Evolutionary conservation across 2,329 filamentous ascomycete species (phyloP).

Genomic region (Acarospora socialis): DNA sequence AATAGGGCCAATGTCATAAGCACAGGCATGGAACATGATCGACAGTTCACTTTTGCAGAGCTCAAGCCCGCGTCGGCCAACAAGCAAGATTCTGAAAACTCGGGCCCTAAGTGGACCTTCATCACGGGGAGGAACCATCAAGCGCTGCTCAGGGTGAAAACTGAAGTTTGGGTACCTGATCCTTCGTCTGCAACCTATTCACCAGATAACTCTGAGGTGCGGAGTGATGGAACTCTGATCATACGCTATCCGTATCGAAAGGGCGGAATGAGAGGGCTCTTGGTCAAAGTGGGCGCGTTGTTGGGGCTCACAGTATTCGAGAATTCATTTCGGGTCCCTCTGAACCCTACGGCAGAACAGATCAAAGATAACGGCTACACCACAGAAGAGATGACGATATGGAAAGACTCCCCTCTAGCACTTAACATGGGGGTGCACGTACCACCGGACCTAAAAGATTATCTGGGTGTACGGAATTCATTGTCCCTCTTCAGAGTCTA

Average conservation of each 20-base stretch:
- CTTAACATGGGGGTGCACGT: conserved; percentile 27
- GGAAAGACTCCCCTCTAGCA: conserved; percentile 37
- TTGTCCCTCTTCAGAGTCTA: conserved; percentile 42
- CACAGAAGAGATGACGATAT: conserved; percentile 36
- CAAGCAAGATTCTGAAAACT: conserved; percentile 24
- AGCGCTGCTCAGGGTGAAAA: conserved; percentile 53
- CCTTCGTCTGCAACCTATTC: conserved; percentile 29
- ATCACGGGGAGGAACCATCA: conserved; percentile 57
- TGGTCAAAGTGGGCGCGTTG: conserved; percentile 19
- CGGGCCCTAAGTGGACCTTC: conserved; percentile 48
- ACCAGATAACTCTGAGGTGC: conserved; percentile 30
- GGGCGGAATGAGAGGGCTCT: neutral
- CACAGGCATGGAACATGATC: conserved; percentile 63
- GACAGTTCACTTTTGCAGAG: conserved; percentile 72
- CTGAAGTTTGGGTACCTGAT: conserved; percentile 47
- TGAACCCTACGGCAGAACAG: conserved; percentile 32
- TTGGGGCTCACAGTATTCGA: conserved; percentile 22
- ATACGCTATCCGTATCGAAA: conserved; percentile 29
- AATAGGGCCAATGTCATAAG: conserved; percentile 47
- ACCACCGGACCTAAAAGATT: conserved; percentile 29
- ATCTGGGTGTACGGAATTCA: conserved; percentile 28
- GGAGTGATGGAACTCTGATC: conserved; percentile 38
- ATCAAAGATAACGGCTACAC: conserved; percentile 31
- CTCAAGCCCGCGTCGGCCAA: conserved; percentile 31
- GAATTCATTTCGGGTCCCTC: conserved; percentile 37